phyloP scores from a whole-genome alignment of 257 asterid genomes.

The Cinchona pubescens region DNA sequence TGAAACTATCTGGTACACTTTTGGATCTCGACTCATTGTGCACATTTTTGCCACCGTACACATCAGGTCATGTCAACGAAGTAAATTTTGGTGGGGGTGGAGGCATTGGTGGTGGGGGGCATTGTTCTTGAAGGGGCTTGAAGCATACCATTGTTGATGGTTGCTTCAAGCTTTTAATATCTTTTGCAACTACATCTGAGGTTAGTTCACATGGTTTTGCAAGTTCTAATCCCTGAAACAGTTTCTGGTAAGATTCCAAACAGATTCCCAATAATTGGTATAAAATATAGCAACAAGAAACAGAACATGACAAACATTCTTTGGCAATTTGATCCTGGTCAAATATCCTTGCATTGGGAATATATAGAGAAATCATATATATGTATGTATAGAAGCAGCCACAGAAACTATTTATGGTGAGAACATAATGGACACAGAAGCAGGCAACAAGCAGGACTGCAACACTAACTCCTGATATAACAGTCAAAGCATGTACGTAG shows the following conservation, averaged over 20 bases:
- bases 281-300: slow-evolving; percentile 16
- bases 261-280: slow-evolving; percentile 46
- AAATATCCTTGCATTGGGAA: not conserved
- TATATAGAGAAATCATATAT: not conserved
- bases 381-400: not conserved
- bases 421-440: not conserved
- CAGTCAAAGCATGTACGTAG: no score
- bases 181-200: slow-evolving; percentile 61
- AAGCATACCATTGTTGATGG: slow-evolving; percentile 31
- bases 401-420: not conserved
- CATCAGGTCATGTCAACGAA: slow-evolving; percentile 33
- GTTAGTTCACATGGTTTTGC: slow-evolving; percentile 64
- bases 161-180: slow-evolving; percentile 33
- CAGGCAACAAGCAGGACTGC: not conserved
- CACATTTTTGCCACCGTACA: slow-evolving; percentile 29
- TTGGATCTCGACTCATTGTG: slow-evolving; percentile 33
- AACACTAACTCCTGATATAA: not conserved
- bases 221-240: slow-evolving; percentile 67
- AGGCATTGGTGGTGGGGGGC: slow-evolving; percentile 45
- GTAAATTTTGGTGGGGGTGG: slow-evolving; percentile 59
- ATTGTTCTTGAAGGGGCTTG: slow-evolving; percentile 33
- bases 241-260: slow-evolving; percentile 52
- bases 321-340: slow-evolving; percentile 18
- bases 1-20: slow-evolving; percentile 61
- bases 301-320: slow-evolving; percentile 13